Conservation (phyloP, 345 rosid genomes). For the Moricandia arvensis region DNA sequence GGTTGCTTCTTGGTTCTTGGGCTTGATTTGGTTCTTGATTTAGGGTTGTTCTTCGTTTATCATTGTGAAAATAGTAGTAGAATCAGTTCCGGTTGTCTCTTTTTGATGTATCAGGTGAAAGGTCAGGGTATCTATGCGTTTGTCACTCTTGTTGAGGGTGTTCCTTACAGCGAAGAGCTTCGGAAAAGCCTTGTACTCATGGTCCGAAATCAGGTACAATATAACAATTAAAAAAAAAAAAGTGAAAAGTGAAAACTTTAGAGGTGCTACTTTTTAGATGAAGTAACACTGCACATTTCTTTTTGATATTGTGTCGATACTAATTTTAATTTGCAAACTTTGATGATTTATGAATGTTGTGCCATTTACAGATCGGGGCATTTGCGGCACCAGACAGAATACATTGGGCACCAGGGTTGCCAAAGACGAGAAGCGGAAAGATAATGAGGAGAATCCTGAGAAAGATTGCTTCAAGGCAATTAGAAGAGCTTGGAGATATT, state of each 20-base stretch:
- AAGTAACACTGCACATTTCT: too few relatives aligned
- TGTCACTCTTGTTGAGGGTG: conserved; percentile 89
- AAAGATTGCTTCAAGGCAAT: conserved; percentile 86
- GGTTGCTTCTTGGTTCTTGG: not conserved
- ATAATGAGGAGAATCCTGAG: conserved; percentile 94
- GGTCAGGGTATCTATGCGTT: conserved; percentile 98
- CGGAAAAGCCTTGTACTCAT: conserved; percentile 63
- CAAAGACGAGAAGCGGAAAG: conserved; percentile 98
- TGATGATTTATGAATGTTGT: not conserved
- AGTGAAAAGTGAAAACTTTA: not conserved
- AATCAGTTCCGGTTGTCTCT: conserved; percentile 1
- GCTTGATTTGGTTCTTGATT: conserved; percentile 7
- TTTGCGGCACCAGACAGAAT: conserved; percentile 94
- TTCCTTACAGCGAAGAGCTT: conserved; percentile 83
- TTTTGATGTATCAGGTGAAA: conserved; percentile 58
- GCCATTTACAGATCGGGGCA: conserved; percentile 67
- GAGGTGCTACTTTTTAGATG: not conserved
- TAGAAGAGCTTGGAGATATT: conserved; percentile 86
- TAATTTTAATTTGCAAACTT: not conserved
- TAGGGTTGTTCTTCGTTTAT: not conserved
- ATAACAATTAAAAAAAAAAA: not conserved
- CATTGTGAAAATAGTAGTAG: not conserved
- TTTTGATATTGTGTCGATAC: not conserved
- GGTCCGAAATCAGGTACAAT: conserved; percentile 76
- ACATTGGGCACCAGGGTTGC: conserved; percentile 96